Conservation (phyloP, 345 rosid genomes). For the Schrenkiella parvula region DNA sequence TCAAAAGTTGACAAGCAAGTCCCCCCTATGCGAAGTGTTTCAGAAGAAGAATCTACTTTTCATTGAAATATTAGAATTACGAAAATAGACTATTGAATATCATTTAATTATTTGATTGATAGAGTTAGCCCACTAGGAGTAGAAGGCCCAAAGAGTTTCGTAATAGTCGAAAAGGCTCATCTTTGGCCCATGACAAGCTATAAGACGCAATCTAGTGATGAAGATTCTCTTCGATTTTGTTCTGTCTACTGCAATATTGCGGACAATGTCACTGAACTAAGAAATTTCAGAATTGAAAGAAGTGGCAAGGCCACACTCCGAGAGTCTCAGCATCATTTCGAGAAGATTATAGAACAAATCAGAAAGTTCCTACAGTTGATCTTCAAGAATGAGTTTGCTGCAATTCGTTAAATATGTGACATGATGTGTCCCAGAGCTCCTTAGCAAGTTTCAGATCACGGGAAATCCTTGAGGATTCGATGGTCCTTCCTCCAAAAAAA, state of each 20-base stretch:
- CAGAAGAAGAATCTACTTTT: not conserved
- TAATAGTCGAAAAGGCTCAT: not conserved
- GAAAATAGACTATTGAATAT: not conserved
- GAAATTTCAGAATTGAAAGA: not conserved
- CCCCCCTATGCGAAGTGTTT: not conserved
- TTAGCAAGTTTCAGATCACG: conserved; percentile 42
- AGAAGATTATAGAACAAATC: not conserved
- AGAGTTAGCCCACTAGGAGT: not conserved
- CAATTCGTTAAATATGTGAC: conserved; percentile 36
- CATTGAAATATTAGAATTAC: not conserved
- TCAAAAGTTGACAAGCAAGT: not conserved
- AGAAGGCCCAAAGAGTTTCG: not conserved
- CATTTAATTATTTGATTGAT: not conserved
- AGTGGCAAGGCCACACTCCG: not conserved
- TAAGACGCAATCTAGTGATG: not conserved
- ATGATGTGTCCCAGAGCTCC: conserved; percentile 66
- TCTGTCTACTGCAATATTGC: not conserved
- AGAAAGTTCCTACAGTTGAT: not conserved
- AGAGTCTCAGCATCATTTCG: not conserved
- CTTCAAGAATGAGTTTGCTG: conserved; percentile 19
- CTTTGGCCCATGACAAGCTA: not conserved
- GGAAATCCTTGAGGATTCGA: conserved; percentile 56
- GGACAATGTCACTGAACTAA: not conserved
- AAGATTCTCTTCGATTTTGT: too few species aligned
- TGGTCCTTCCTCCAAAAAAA: conserved; percentile 73